These are phyloP conservation scores for Odonthalia washingtoniensis DNA, from an alignment of 31 red algal species.

Conservation along the genomic window DNA sequence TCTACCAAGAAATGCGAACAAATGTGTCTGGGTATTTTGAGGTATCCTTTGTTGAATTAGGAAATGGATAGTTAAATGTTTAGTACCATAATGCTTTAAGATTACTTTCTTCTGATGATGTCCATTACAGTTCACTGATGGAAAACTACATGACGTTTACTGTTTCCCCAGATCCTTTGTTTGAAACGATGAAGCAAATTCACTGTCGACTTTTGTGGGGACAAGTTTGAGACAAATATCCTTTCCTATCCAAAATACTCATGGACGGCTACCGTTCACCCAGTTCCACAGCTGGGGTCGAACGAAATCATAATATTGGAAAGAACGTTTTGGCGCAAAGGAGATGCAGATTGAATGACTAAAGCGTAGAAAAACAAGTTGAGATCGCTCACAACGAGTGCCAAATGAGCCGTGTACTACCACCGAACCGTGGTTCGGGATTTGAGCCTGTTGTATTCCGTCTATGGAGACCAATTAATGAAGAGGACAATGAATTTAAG, in stretches of 20 bases:
- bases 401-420: not conserved
- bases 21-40: not conserved
- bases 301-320: constrained; percentile 28
- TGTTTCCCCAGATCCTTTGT: not conserved
- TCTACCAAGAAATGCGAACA: not conserved
- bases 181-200: not conserved
- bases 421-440: not conserved
- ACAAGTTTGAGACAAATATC: not conserved
- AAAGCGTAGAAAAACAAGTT: constrained; percentile 1
- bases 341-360: not conserved
- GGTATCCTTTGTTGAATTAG: not conserved
- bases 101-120: not conserved
- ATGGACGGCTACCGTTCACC: constrained; percentile 4
- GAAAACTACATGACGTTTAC: not conserved
- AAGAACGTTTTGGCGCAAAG: constrained; percentile 13
- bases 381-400: constrained; percentile 43
- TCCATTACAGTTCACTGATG: not conserved
- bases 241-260: not conserved
- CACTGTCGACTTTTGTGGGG: constrained; percentile 29
- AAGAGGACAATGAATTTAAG: not conserved
- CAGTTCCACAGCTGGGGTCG: not conserved
- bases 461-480: not conserved
- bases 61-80: not conserved
- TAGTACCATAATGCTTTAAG: not conserved
- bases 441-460: not conserved